Evolutionary conservation across 1,284 basidiomycete genomes (phyloP).

Genomic region (Boletus smithii): DNA sequence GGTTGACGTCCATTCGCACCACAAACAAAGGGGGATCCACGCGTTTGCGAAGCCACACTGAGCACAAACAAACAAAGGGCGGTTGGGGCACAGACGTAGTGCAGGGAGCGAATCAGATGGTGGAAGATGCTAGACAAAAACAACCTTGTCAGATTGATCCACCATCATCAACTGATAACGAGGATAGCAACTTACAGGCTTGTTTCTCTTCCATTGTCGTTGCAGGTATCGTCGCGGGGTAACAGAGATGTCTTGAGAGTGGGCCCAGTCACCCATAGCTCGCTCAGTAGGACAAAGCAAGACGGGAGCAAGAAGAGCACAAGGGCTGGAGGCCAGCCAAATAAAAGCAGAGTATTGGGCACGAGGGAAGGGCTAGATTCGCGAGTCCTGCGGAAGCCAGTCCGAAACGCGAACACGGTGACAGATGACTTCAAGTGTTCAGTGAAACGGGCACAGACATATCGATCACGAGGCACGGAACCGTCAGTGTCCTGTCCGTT

Average conservation of each 20-base stretch:
- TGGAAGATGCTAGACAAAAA: slow-evolving; percentile 38
- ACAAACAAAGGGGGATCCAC: slow-evolving; percentile 51
- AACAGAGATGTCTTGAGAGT: slow-evolving; percentile 18
- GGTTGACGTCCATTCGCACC: slow-evolving; percentile 51
- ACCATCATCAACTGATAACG: slow-evolving; percentile 3
- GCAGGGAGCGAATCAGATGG: slow-evolving; percentile 51
- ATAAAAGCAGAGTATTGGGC: slow-evolving; percentile 26
- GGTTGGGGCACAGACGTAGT: slow-evolving; percentile 44
- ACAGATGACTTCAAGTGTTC: slow-evolving; percentile 14
- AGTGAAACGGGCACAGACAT: slow-evolving; percentile 17
- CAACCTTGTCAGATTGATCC: slow-evolving; percentile 15
- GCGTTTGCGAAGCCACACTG: slow-evolving; percentile 51
- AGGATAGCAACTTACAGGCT: slow-evolving; percentile 28
- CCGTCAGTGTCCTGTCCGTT: slow-evolving; percentile 13
- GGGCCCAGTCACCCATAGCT: slow-evolving; percentile 16
- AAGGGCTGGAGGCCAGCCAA: slow-evolving; percentile 11
- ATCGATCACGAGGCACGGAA: slow-evolving; percentile 23
- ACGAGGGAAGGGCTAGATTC: slow-evolving; percentile 31
- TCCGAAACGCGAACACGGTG: slow-evolving; percentile 29
- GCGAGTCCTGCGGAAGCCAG: slow-evolving; percentile 23
- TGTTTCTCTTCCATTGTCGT: slow-evolving; percentile 36
- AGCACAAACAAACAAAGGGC: slow-evolving; percentile 49
- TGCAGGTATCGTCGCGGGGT: slow-evolving; percentile 32
- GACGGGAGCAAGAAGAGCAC: slow-evolving; percentile 9
- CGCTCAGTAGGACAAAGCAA: not conserved